Evolutionary conservation across 2,329 filamentous ascomycete species (phyloP), one percentile per base, ranked within the genome.

Genomic region (Botryosphaeria dothidea): DNA sequence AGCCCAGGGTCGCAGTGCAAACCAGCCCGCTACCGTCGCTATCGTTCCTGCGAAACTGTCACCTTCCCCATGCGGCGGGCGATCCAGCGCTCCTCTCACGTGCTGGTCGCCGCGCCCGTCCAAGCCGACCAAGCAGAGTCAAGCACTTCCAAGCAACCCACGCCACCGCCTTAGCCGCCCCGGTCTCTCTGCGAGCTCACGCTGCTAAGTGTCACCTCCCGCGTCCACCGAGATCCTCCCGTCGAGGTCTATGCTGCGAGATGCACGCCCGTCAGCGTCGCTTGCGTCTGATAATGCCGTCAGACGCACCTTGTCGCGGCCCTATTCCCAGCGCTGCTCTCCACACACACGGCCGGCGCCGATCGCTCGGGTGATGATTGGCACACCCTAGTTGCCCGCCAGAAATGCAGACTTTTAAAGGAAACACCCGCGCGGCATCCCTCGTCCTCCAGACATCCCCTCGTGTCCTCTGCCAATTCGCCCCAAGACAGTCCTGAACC

Each of bases 351-450:
- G 41, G 38, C 38, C 38, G 38, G 38, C 56, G 56, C 56, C 38
- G 56, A 58, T 58, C 56, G 56, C 56, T 58, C 56, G 56, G 38
- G 56, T 58, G 56, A 58, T 46, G 56, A 58, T 58, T 58, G 38
- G 56, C 56, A 58, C 34, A 46, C 54, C 54, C 31, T 34, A 11
- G 13, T 6, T 8, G 31, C 51, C 21, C 31, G 17, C 49, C 19
- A 8, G 19, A 17, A 7, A 15, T 11, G 19, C 52, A 29, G 52
- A 11, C n/a, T 58, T 57, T 41, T 45, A 43, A 58, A 21, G 19
- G 17, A 31, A 19, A 27, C 41, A 2, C 17, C 52, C 36, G 13
- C 21, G 15, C 17, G 23, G n/a, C 17, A 3, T 19, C 11, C 34
- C 25, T 19, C 36, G 21, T 13, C 54, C 23, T 41, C 23, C 36